These are phyloP conservation scores for Fomitopsis betulina DNA, from an alignment of 1,284 basidiomycete species.

Conservation along the genomic window DNA sequence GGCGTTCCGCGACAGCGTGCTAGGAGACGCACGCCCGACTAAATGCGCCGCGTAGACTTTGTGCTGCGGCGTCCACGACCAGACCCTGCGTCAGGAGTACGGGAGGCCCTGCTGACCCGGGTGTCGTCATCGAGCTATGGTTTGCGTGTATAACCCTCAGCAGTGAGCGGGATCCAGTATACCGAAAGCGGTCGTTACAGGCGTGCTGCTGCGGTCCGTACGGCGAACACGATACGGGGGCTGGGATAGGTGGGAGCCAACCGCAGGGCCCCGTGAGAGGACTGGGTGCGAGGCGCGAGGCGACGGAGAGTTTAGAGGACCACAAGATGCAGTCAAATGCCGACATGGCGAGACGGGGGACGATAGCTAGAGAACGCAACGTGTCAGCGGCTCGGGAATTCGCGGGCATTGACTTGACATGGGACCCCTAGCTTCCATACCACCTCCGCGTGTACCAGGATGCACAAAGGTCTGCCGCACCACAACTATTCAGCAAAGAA, in stretches of 20 bases:
- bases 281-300: not conserved
- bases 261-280: not conserved
- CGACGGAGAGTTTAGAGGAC: not conserved
- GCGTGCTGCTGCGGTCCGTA: not conserved
- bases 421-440: not conserved
- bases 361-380: constrained; percentile 1
- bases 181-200: not conserved
- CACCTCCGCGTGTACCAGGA: not conserved
- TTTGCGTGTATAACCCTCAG: not conserved
- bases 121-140: not conserved
- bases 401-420: not conserved
- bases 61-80: too few relatives aligned
- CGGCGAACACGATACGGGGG: not conserved
- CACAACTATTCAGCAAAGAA: not conserved
- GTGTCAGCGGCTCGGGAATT: constrained; percentile 1
- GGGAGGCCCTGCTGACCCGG: not conserved
- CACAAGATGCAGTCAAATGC: not conserved
- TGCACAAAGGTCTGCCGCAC: not conserved
- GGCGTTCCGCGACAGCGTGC: too few relatives aligned
- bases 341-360: not conserved
- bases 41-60: too few relatives aligned
- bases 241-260: not conserved
- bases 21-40: too few relatives aligned
- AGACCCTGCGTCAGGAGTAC: not conserved
- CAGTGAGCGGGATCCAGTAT: not conserved